phyloP scores from a whole-genome alignment of 2,329 filamentous ascomycete genomes.

The Fusarium proliferatum region DNA sequence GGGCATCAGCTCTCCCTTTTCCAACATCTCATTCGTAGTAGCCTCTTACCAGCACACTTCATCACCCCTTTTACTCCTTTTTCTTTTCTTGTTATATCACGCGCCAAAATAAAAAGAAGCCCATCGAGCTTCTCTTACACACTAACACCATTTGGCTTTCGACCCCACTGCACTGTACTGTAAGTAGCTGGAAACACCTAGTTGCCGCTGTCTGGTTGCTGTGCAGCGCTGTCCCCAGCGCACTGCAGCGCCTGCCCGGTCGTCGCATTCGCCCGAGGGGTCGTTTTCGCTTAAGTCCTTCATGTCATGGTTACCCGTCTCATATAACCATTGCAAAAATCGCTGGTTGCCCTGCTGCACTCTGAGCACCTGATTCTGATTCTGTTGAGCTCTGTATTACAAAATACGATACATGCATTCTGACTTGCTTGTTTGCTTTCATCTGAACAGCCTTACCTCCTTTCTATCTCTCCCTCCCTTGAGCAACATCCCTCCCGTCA shows the following conservation, averaged over 20 bases:
- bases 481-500: constrained; percentile 2
- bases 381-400: not conserved
- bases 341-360: constrained; percentile 15
- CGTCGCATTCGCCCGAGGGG: constrained; percentile 7
- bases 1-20: constrained; percentile 15
- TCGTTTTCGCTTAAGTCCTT: constrained; percentile 30
- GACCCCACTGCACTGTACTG: constrained; percentile 29
- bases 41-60: constrained; percentile 2
- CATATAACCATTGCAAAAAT: constrained; percentile 26
- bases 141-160: constrained; percentile 24
- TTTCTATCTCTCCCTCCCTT: constrained; percentile 19
- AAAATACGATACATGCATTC: constrained; percentile 8
- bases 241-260: not conserved
- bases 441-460: not conserved
- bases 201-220: constrained; percentile 16
- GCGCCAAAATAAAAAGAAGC: constrained; percentile 22
- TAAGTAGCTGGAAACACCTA: constrained; percentile 14
- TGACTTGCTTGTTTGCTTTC: not conserved
- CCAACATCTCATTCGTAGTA: constrained; percentile 18
- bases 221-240: constrained; percentile 24
- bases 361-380: constrained; percentile 8
- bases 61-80: constrained; percentile 20
- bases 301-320: not conserved
- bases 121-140: constrained; percentile 1
- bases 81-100: constrained; percentile 8